Evolutionary conservation across 2,329 filamentous ascomycete species (phyloP).

Genomic region (Chaetomium sp.): DNA sequence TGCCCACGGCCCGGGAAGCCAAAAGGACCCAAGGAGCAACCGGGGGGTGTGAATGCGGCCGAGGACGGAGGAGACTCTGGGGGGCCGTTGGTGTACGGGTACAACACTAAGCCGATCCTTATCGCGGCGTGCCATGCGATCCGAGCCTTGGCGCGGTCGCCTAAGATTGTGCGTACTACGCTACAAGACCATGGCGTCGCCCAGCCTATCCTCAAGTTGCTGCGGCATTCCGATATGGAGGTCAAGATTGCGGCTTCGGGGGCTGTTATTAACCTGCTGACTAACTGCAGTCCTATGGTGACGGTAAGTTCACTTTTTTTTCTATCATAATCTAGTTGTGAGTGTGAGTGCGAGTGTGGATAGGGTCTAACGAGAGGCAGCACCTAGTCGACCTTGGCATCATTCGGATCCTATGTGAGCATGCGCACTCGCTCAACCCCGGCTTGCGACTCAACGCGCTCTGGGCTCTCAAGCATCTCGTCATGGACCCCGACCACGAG

Average conservation of each 20-base stretch:
- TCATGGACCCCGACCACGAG: slow-evolving; percentile 62
- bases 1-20: slow-evolving; percentile 48
- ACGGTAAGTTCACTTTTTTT: slow-evolving; percentile 50
- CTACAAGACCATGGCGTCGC: slow-evolving; percentile 81
- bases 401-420: slow-evolving; percentile 70
- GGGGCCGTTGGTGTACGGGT: slow-evolving; percentile 45
- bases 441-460: slow-evolving; percentile 76
- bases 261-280: slow-evolving; percentile 75
- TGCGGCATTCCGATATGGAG: slow-evolving; percentile 67
- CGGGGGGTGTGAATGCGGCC: slow-evolving; percentile 30
- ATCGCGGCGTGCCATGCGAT: slow-evolving; percentile 79
- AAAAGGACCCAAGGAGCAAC: slow-evolving; percentile 36
- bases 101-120: slow-evolving; percentile 70
- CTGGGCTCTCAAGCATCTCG: slow-evolving; percentile 90
- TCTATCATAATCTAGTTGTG: too few relatives aligned
- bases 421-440: slow-evolving; percentile 76
- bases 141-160: slow-evolving; percentile 75
- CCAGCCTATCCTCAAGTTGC: slow-evolving; percentile 66
- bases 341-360: too few relatives aligned
- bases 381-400: slow-evolving; percentile 67
- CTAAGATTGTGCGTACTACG: slow-evolving; percentile 75
- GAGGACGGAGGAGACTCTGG: slow-evolving; percentile 13
- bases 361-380: slow-evolving; percentile 35
- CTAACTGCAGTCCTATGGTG: slow-evolving; percentile 87
- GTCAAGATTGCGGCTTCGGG: slow-evolving; percentile 83